These are phyloP conservation scores for Ceratocystis lukuohia DNA, from an alignment of 2,329 filamentous ascomycete species.

Conservation along the genomic window DNA sequence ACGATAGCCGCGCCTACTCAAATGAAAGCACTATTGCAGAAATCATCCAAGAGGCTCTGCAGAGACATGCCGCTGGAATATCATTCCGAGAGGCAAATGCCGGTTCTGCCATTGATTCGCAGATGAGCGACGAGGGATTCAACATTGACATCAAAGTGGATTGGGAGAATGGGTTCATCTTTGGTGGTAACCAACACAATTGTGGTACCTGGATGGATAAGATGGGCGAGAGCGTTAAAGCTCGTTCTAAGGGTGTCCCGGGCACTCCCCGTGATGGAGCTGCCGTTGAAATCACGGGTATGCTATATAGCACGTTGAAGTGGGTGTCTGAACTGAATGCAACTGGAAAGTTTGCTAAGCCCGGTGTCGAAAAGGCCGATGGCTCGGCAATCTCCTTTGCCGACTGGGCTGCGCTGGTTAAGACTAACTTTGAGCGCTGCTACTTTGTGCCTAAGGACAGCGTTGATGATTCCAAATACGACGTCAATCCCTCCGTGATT, in stretches of 20 bases:
- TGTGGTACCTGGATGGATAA: slow-evolving; percentile 99
- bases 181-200: slow-evolving; percentile 86
- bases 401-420: slow-evolving; percentile 69
- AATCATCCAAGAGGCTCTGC: slow-evolving; percentile 82
- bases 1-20: slow-evolving; percentile 77
- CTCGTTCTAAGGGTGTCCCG: slow-evolving; percentile 82
- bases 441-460: slow-evolving; percentile 69
- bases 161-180: slow-evolving; percentile 81
- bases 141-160: slow-evolving; percentile 83
- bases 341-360: slow-evolving; percentile 57
- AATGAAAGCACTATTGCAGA: slow-evolving; percentile 71
- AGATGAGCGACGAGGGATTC: slow-evolving; percentile 90
- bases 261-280: slow-evolving; percentile 95
- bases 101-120: slow-evolving; percentile 71
- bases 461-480: slow-evolving; percentile 60
- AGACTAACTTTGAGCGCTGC: slow-evolving; percentile 77
- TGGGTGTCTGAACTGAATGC: slow-evolving; percentile 62
- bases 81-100: slow-evolving; percentile 92
- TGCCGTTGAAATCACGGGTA: slow-evolving; percentile 85
- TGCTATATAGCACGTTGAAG: slow-evolving; percentile 74
- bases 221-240: slow-evolving; percentile 94
- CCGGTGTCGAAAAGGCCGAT: slow-evolving; percentile 54
- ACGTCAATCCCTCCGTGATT: slow-evolving; percentile 64
- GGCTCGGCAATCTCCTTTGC: slow-evolving; percentile 51
- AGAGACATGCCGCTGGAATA: slow-evolving; percentile 80